Base-by-base conservation (phyloP, 2,329 filamentous ascomycete genomes). In the Aspergillus persii region DNA sequence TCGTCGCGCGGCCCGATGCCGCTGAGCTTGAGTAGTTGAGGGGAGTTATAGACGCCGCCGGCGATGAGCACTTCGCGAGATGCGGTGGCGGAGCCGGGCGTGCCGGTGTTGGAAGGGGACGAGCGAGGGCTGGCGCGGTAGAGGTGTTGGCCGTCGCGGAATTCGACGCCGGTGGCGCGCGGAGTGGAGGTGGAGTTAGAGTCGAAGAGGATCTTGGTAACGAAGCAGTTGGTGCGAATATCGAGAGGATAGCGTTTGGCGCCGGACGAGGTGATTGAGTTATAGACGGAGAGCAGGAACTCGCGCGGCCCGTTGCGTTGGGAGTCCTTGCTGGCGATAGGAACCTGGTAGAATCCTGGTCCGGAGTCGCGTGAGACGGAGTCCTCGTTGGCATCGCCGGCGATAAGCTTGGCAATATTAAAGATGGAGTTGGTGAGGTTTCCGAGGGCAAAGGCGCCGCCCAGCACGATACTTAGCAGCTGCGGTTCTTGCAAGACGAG, bases 1-100 rank as follows among this genome's bases (percentile, higher is more conserved):
- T 86, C 81, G 0, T 75, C 68, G 9, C 72, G 67, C 0, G 85
- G 85, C 0, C 87, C 87, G 36, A 89, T 80, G n/a, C 87, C 87
- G 54, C 80, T 84, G 1, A 89, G 80, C 74, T 87, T 85, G 11
- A 90, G 82, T 2, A 90, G 73, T 70, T 89, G 86, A 7, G 86
- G 86, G 1, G 83, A 82, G 73, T 89, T 86, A 72, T 84, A 89
- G 1, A 84, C 81, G 18, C 86, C 87, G 6, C 70, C 80, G 8
- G 78, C 72, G 44, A 81, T 60, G 61, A 82, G 79, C 39, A 81
- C 75, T 64, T 82, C 80, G 29, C 71, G 71, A n/a, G 71, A 75
- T 2, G 80, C 80, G 8, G 66, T 69, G 46, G 75, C 79, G 47
- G 70, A 71, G 50, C 80, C 79, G 11, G 58, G 57, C 0, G 61